Evolutionary conservation across 1,284 basidiomycete genomes (phyloP), one percentile per base, ranked within the genome.

Genomic region (Ganoderma lingzhi): DNA sequence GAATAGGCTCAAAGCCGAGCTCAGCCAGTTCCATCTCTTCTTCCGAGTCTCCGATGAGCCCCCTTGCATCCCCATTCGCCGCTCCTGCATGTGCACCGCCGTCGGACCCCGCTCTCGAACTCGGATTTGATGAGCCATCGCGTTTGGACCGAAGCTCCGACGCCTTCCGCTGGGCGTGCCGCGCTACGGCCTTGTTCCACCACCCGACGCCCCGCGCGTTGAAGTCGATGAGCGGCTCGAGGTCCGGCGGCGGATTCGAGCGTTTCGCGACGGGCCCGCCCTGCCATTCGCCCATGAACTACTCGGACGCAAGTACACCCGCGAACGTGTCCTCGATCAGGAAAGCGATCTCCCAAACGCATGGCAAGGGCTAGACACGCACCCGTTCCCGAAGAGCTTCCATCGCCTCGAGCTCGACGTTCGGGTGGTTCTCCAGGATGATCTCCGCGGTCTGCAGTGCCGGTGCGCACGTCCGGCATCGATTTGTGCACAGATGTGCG

Each of bases 211-310:
- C 83, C 28, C 93, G 86, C 53, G 81, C 75, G 3, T 75, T 68
- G 74, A 93, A 87, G 35, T 78, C 75, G 3, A 76, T 59, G 76
- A 74, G 3, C 61, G 73, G 48, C 79, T 82, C 82, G 87, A 69
- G 83, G 73, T 78, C 76, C 28, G 68, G 62, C 1, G 78, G 77
- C 6, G 76, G 62, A 51, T 70, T 30, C 60, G 65, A 68, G 35
- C 76, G 74, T 28, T 65, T 72, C 12, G 68, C 69, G 12, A 75
- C 67, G 59, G 68, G 67, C 69, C 81, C 80, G 55, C 92, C 92
- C 78, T 94, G 85, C 75, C 90, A 75, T 64, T 85, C 83, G 4
- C 92, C 93, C 84, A 94, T 85, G 71, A 83, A 82, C 92, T 93
- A 76, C 65, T 55, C 51, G 60, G 14, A 15, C 3, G 17, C 28